Evolutionary conservation across 164 flowering plant genomes (phyloP).

Genomic region (Sextonia rubra): DNA sequence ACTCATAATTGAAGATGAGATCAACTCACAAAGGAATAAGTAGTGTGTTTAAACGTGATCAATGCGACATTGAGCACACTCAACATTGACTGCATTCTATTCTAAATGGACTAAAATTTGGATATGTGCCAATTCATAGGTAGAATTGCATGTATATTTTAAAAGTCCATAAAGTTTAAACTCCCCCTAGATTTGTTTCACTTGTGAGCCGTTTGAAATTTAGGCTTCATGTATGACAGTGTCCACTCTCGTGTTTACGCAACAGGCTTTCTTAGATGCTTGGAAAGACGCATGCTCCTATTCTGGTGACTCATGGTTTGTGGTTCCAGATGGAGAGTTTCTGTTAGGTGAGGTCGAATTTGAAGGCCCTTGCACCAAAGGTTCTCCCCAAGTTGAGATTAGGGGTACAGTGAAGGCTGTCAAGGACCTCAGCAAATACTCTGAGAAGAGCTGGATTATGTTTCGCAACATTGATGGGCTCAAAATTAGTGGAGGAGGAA

Average conservation of each 20-base stretch:
- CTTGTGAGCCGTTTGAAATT: no score
- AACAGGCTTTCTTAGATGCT: background rate
- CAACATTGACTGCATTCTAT: no score
- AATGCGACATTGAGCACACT: no score
- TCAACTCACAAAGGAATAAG: no score
- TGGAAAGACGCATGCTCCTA: background rate
- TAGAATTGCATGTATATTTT: no score
- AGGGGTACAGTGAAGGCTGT: background rate
- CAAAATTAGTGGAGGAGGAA: background rate
- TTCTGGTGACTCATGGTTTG: background rate
- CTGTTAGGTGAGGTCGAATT: background rate
- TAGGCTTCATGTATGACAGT: no score
- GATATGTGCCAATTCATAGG: no score
- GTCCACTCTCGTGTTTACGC: background rate
- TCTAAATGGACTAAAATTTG: no score
- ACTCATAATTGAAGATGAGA: no score
- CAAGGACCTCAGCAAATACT: background rate
- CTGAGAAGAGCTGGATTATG: background rate
- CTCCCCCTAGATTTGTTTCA: no score
- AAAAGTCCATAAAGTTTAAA: no score
- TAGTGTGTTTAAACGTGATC: no score
- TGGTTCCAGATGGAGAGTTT: background rate
- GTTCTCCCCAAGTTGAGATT: background rate
- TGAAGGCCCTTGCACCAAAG: background rate
- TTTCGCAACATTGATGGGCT: background rate